These are phyloP conservation scores for Anisodus tanguticus DNA, from an alignment of 257 asterid genomes.

Conservation along the genomic window DNA sequence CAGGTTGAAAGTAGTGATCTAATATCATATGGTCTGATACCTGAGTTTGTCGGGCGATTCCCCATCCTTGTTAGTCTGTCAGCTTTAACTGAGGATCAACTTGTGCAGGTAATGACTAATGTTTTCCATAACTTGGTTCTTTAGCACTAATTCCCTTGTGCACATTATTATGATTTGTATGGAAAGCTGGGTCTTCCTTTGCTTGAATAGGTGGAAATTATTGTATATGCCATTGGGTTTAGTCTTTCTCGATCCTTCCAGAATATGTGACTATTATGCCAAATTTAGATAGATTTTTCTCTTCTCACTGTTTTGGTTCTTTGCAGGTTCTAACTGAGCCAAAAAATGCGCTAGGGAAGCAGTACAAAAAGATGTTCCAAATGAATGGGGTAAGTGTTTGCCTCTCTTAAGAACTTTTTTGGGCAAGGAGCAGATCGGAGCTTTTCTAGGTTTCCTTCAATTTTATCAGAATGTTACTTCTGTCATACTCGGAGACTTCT, in stretches of 20 bases:
- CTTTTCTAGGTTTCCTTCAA: not conserved
- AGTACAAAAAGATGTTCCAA: constrained; percentile 91
- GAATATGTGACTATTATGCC: not conserved
- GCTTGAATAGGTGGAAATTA: not conserved
- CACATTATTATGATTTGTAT: not conserved
- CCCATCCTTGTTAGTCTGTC: constrained; percentile 91
- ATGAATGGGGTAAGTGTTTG: constrained; percentile 80
- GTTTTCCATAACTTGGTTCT: not conserved
- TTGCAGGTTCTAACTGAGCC: constrained; percentile 95
- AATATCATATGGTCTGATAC: constrained; percentile 94
- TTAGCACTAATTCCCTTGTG: not conserved
- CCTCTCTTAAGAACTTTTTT: not conserved
- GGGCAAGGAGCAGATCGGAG: not conserved
- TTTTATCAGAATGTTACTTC: not conserved
- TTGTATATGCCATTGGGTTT: not conserved
- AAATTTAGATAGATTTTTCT: not conserved
- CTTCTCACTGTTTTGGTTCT: constrained; percentile 12
- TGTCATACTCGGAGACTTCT: constrained; percentile 17
- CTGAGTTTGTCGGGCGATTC: constrained; percentile 98
- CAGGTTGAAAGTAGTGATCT: constrained; percentile 99
- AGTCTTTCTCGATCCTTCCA: not conserved
- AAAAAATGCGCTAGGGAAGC: constrained; percentile 94
- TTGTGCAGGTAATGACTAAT: constrained; percentile 74
- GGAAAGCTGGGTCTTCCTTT: not conserved
- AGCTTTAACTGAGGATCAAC: constrained; percentile 97